Evolutionary conservation across 169 alveolate genomes (phyloP).

Genomic region (Plasmodium malariae): DNA sequence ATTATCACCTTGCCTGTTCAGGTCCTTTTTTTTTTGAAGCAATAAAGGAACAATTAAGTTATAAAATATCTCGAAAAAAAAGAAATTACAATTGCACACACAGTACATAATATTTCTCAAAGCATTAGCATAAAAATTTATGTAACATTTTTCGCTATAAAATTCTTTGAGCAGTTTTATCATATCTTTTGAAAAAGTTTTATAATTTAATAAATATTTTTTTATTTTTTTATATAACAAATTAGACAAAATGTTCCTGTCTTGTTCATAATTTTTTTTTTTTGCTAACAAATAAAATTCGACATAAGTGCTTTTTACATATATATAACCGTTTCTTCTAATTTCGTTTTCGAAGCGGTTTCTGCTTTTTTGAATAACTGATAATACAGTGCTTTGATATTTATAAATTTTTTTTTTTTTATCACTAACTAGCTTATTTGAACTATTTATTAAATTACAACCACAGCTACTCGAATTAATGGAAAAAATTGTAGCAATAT

Average conservation of each 20-base stretch:
- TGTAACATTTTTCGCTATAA: constrained; percentile 46
- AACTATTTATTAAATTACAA: neutral
- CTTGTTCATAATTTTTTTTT: constrained; percentile 13
- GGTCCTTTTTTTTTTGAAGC: neutral
- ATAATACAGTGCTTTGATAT: neutral
- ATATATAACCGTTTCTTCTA: neutral
- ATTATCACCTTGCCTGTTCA: neutral
- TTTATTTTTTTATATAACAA: constrained; percentile 36
- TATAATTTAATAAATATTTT: constrained; percentile 10
- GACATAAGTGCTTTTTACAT: constrained; percentile 41
- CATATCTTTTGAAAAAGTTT: constrained; percentile 21
- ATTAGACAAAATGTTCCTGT: neutral
- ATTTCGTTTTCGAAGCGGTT: neutral
- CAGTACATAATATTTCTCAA: constrained; percentile 42
- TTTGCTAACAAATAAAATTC: constrained; percentile 14
- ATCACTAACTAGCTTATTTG: neutral
- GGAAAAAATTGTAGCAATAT: neutral
- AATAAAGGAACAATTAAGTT: constrained; percentile 41
- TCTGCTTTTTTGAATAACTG: neutral
- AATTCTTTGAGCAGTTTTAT: constrained; percentile 9
- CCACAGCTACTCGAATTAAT: neutral
- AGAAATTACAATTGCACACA: constrained; percentile 37
- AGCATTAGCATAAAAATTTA: constrained; percentile 52
- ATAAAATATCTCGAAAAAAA: constrained; percentile 36
- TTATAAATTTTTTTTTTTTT: neutral